Evolutionary conservation across 2,329 filamentous ascomycete genomes (phyloP).

Genomic region (Biscogniauxia sp.): DNA sequence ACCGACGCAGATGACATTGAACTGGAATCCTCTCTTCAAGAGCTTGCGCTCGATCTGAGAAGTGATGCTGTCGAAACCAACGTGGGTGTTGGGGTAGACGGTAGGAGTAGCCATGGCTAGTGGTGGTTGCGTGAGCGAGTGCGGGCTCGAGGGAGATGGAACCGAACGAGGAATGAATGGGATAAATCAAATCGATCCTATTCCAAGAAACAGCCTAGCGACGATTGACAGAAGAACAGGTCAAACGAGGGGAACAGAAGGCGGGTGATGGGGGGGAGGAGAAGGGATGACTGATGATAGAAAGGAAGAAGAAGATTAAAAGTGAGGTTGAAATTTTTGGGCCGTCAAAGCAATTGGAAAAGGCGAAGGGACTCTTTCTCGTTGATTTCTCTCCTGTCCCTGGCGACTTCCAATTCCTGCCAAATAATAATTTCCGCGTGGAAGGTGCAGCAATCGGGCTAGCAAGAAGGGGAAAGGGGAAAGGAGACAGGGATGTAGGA

Average conservation of each 20-base stretch:
- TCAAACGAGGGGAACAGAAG: conserved; percentile 22
- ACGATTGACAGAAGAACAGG: conserved; percentile 29
- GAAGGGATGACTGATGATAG: not conserved
- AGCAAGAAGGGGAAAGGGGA: conserved; percentile 24
- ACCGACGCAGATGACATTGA: conserved; percentile 99
- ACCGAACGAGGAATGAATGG: conserved; percentile 23
- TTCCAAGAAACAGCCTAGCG: conserved; percentile 38
- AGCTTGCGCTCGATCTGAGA: conserved; percentile 99
- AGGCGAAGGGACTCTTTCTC: conserved; percentile 25
- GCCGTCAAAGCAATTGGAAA: not conserved
- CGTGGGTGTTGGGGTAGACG: conserved; percentile 92
- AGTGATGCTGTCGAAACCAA: conserved; percentile 99
- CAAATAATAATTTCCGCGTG: conserved; percentile 49
- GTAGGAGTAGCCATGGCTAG: conserved; percentile 65
- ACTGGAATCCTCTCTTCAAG: conserved; percentile 98
- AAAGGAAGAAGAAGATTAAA: conserved; percentile 9
- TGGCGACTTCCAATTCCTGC: conserved; percentile 29
- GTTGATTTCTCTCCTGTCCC: conserved; percentile 29
- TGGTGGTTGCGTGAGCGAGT: conserved; percentile 7
- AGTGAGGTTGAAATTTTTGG: conserved; percentile 19
- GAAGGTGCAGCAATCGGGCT: conserved; percentile 23
- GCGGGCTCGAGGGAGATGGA: conserved; percentile 2
- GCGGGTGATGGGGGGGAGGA: conserved; percentile 16
- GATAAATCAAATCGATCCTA: conserved; percentile 33
- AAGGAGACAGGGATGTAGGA: conserved; percentile 18